phyloP scores from a whole-genome alignment of 495 filamentous ascomycete genomes.

The Terfezia claveryi region DNA sequence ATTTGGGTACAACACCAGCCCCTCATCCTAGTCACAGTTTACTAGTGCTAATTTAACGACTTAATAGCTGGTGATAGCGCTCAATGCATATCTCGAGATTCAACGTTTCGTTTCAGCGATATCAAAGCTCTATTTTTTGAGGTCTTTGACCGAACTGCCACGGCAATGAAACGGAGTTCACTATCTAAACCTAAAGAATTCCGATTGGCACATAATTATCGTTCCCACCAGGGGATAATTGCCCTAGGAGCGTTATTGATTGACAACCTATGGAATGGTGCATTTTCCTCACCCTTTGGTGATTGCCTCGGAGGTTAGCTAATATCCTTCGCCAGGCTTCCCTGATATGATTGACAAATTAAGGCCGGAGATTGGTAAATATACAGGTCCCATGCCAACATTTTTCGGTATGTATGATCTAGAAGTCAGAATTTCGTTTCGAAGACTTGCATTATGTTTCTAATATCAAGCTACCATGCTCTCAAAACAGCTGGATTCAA shows the following conservation, averaged over 20 bases:
- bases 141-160: slow-evolving; percentile 11
- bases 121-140: slow-evolving; percentile 23
- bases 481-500: slow-evolving; percentile 14
- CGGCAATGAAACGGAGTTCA: slow-evolving; percentile 5
- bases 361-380: slow-evolving; percentile 22
- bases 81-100: slow-evolving; percentile 27
- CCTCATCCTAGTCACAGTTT: background rate
- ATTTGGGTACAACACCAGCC: slow-evolving; percentile 18
- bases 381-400: slow-evolving; percentile 22
- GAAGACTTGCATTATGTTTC: background rate
- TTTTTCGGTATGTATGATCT: slow-evolving; percentile 19
- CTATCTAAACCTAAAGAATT: slow-evolving; percentile 18
- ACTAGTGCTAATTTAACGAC: background rate
- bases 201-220: slow-evolving; percentile 22
- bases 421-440: background rate
- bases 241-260: slow-evolving; percentile 24
- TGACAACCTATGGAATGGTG: slow-evolving; percentile 17
- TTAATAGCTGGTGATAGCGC: slow-evolving; percentile 25
- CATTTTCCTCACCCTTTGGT: background rate
- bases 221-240: slow-evolving; percentile 27
- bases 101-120: slow-evolving; percentile 24
- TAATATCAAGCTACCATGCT: background rate
- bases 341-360: slow-evolving; percentile 24
- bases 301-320: background rate
- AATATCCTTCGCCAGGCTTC: slow-evolving; percentile 13